Conservation (phyloP, 805 yeast genomes). For the Ogataea neopini region DNA sequence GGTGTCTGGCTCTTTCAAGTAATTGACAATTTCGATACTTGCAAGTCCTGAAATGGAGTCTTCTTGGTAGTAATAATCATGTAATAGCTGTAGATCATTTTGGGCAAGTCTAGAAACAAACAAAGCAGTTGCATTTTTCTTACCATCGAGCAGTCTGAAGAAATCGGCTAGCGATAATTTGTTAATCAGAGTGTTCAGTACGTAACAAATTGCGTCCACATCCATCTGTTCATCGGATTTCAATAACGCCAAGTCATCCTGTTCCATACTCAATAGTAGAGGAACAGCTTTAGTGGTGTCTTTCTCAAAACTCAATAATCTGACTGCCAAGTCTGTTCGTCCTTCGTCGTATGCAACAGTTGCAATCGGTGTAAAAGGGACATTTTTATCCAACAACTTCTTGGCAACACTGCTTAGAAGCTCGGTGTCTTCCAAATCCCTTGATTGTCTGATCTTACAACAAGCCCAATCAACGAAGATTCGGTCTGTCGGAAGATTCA, state of each 20-base stretch:
- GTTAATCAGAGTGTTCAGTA: constrained; percentile 54
- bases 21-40: constrained; percentile 37
- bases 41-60: constrained; percentile 55
- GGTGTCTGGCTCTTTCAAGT: constrained; percentile 23
- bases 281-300: constrained; percentile 60
- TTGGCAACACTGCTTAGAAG: constrained; percentile 51
- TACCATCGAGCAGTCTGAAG: constrained; percentile 59
- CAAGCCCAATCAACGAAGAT: constrained; percentile 84
- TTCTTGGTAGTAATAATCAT: constrained; percentile 63
- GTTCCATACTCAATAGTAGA: constrained; percentile 68
- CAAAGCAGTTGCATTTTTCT: constrained; percentile 41
- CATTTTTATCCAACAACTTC: constrained; percentile 44
- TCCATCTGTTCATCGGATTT: constrained; percentile 65
- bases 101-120: constrained; percentile 38
- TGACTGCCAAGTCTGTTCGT: constrained; percentile 63
- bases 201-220: constrained; percentile 58
- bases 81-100: constrained; percentile 40
- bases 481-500: constrained; percentile 45
- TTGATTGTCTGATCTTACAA: constrained; percentile 57
- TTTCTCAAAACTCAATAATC: constrained; percentile 70
- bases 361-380: constrained; percentile 62
- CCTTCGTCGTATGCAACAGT: constrained; percentile 80
- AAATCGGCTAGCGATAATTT: constrained; percentile 65
- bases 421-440: constrained; percentile 57
- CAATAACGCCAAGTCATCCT: constrained; percentile 63